Conservation (phyloP, 1,284 basidiomycete genomes). For the Pseudozyma thailandica region DNA sequence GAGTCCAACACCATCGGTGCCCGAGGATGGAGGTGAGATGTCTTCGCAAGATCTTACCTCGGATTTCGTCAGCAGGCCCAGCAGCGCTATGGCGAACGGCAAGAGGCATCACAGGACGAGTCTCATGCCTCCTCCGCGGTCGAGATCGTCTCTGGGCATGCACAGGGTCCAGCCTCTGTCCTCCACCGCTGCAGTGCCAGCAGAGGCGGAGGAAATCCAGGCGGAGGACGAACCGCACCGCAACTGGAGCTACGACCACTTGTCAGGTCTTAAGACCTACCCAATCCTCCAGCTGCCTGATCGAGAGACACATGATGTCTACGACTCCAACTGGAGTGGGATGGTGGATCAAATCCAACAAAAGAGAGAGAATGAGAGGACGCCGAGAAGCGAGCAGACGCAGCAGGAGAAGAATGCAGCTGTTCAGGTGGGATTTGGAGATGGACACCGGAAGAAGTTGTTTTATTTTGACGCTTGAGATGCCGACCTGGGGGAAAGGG, state of each 20-base stretch:
- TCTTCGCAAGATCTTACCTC: constrained; percentile 42
- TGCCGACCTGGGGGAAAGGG: too few species aligned
- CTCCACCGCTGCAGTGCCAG: constrained; percentile 5
- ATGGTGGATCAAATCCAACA: constrained; percentile 32
- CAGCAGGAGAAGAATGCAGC: neutral
- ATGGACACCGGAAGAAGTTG: constrained; percentile 48
- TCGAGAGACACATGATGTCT: constrained; percentile 59
- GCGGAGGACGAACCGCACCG: constrained; percentile 8
- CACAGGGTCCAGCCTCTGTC: constrained; percentile 25
- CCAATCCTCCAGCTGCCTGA: constrained; percentile 56
- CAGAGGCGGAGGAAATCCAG: neutral
- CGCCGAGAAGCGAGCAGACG: neutral
- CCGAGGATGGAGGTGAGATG: constrained; percentile 63
- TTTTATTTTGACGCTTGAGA: constrained; percentile 59
- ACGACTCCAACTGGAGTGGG: constrained; percentile 33
- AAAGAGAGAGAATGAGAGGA: neutral
- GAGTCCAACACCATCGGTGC: constrained; percentile 54
- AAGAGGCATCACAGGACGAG: constrained; percentile 28
- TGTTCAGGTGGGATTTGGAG: constrained; percentile 33
- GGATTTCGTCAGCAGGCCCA: constrained; percentile 41
- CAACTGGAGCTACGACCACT: constrained; percentile 53
- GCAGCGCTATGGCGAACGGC: constrained; percentile 26
- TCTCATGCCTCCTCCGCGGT: constrained; percentile 44
- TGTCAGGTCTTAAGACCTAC: constrained; percentile 56
- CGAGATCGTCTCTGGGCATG: constrained; percentile 32